Percentiles rank a stretch among this genome's conserved stretches.
Evolutionary conservation across 1,139 yeast species (phyloP).

Genomic region (Sugiyamaella castrensis): DNA sequence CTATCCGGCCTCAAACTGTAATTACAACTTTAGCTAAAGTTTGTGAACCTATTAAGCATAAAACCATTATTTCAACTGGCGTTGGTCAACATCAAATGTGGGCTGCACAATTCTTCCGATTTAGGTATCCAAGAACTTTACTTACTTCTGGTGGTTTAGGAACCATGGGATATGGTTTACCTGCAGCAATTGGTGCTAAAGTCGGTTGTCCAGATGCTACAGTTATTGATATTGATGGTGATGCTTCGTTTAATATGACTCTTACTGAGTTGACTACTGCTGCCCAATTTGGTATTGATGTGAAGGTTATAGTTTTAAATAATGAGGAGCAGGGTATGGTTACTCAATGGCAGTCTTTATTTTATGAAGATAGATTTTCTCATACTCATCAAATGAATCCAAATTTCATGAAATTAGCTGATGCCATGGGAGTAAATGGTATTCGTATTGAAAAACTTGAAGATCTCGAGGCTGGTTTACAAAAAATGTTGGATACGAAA

Average conservation of each 20-base stretch:
- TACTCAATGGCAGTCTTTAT: constrained; percentile 97
- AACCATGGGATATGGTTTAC: constrained; percentile 97
- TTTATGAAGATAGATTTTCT: constrained; percentile 93
- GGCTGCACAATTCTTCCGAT: constrained; percentile 97
- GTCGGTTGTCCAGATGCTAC: constrained; percentile 91
- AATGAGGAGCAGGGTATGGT: constrained; percentile 99
- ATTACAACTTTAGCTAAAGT: constrained; percentile 74
- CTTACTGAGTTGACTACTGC: constrained; percentile 90
- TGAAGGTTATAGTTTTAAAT: constrained; percentile 82
- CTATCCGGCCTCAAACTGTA: constrained; percentile 90
- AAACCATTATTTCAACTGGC: constrained; percentile 90
- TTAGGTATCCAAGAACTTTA: constrained; percentile 88
- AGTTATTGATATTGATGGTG: constrained; percentile 97
- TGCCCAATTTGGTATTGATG: constrained; percentile 88
- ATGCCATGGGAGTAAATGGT: constrained; percentile 89
- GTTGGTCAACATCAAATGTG: constrained; percentile 99
- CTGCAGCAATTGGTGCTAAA: constrained; percentile 98
- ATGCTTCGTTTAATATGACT: constrained; percentile 97
- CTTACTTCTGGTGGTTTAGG: constrained; percentile 98
- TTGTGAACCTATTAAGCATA: constrained; percentile 58
- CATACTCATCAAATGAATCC: constrained; percentile 97
- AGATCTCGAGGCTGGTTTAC: constrained; percentile 59
- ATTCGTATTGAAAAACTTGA: constrained; percentile 67
- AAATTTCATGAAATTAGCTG: constrained; percentile 87
- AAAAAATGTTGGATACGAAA: constrained; percentile 66